These are phyloP conservation scores for Groenewaldozyma salmanticensis DNA, from an alignment of 805 yeast species.

Conservation along the genomic window DNA sequence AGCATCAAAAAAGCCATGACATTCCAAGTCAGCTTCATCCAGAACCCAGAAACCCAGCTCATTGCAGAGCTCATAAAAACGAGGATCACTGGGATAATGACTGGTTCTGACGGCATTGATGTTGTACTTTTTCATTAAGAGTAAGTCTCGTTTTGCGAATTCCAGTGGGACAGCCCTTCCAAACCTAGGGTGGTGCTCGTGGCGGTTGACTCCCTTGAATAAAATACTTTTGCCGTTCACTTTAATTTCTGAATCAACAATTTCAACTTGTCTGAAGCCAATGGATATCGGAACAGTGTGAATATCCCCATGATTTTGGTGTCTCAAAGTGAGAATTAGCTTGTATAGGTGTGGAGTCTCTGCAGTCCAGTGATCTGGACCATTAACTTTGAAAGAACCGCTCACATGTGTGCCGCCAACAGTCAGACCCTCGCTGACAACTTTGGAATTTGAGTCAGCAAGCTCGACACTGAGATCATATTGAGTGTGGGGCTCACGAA, in stretches of 20 bases:
- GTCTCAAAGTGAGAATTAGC: slow-evolving; percentile 13
- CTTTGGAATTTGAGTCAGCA: not conserved
- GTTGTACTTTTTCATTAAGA: slow-evolving; percentile 27
- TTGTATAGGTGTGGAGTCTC: slow-evolving; percentile 28
- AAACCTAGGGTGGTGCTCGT: slow-evolving; percentile 28
- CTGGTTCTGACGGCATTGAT: slow-evolving; percentile 29
- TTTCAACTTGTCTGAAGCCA: slow-evolving; percentile 29
- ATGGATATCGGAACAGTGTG: slow-evolving; percentile 18
- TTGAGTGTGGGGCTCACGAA: not conserved
- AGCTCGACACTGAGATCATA: not conserved
- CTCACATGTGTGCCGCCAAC: not conserved
- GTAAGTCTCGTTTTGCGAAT: slow-evolving; percentile 24
- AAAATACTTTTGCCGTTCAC: slow-evolving; percentile 26
- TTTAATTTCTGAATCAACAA: slow-evolving; percentile 21
- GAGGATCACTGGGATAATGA: slow-evolving; percentile 30
- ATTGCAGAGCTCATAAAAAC: slow-evolving; percentile 25
- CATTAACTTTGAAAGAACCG: slow-evolving; percentile 5
- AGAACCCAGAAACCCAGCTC: slow-evolving; percentile 28
- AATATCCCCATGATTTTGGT: slow-evolving; percentile 2
- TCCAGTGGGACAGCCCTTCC: slow-evolving; percentile 30
- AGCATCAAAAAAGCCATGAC: slow-evolving; percentile 26
- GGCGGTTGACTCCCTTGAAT: slow-evolving; percentile 29
- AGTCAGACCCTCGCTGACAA: not conserved
- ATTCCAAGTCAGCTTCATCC: slow-evolving; percentile 31
- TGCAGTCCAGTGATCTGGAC: slow-evolving; percentile 28